Conservation (phyloP, 768 basidiomycete species). For the Porpolomopsis calyptriformis region DNA sequence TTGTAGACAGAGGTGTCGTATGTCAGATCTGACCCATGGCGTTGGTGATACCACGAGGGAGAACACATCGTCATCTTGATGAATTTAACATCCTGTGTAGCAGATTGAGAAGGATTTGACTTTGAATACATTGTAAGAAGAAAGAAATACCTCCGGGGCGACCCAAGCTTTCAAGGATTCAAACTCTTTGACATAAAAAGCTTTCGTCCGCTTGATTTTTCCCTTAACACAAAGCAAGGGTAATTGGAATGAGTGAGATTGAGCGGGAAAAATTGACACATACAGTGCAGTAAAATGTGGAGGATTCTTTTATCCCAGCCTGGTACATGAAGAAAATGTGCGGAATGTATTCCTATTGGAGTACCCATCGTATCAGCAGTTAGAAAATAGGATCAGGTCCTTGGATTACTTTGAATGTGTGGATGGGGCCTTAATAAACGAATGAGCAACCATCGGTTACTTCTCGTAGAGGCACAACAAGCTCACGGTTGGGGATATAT, state of each 20-base stretch:
- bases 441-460: slow-evolving; percentile 1
- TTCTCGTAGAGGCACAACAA: slow-evolving; percentile 8
- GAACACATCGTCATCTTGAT: slow-evolving; percentile 66
- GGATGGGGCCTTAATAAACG: slow-evolving; percentile 28
- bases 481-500: slow-evolving; percentile 37
- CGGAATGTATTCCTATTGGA: slow-evolving; percentile 38
- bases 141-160: slow-evolving; percentile 34
- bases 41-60: slow-evolving; percentile 63
- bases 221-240: slow-evolving; percentile 26
- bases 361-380: too few species aligned
- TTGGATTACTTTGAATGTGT: slow-evolving; percentile 39
- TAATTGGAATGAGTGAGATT: background rate
- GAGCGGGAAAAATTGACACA: slow-evolving; percentile 5
- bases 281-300: slow-evolving; percentile 36
- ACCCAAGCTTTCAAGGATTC: slow-evolving; percentile 49
- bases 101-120: slow-evolving; percentile 5
- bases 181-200: slow-evolving; percentile 57
- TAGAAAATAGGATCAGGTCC: background rate
- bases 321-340: slow-evolving; percentile 34
- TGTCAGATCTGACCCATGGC: slow-evolving; percentile 48
- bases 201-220: slow-evolving; percentile 50
- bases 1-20: slow-evolving; percentile 51
- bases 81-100: slow-evolving; percentile 43
- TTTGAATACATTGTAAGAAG: slow-evolving; percentile 1
- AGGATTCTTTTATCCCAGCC: slow-evolving; percentile 28